Percentiles rank a stretch among this genome's conserved stretches.
Conservation (phyloP, 192 early-diverging fungal genomes). For the Polychytrium aggregatum region DNA sequence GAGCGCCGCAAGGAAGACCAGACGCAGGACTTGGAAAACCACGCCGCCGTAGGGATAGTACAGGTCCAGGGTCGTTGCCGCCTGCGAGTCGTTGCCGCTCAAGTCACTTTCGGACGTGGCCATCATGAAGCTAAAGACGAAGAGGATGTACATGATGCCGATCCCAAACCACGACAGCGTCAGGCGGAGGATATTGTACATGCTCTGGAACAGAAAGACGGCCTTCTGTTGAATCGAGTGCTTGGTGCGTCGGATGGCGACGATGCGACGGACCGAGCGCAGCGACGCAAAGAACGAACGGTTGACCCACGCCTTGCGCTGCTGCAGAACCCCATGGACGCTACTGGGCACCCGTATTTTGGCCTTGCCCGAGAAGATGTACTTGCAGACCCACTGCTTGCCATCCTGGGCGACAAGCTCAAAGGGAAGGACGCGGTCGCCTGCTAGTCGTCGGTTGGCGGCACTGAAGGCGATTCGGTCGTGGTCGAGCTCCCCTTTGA, state of each 20-base stretch:
- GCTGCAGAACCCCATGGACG: slow-evolving; percentile 85
- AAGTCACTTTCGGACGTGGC: no score
- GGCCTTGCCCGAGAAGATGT: slow-evolving; percentile 77
- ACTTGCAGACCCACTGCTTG: slow-evolving; percentile 67
- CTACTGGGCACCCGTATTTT: slow-evolving; percentile 89
- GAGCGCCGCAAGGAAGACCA: slow-evolving; percentile 63
- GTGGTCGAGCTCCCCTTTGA: slow-evolving; percentile 85
- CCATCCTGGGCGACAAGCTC: slow-evolving; percentile 79
- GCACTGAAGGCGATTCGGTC: slow-evolving; percentile 64
- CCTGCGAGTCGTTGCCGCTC: no score
- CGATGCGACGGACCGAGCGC: slow-evolving; percentile 69
- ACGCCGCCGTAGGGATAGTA: no score
- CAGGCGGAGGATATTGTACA: slow-evolving; percentile 70
- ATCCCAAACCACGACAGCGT: slow-evolving; percentile 86
- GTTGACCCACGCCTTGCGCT: slow-evolving; percentile 92
- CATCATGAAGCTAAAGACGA: no score
- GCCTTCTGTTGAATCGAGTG: slow-evolving; percentile 63
- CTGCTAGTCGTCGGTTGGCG: slow-evolving; percentile 85
- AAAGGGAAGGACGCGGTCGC: slow-evolving; percentile 91
- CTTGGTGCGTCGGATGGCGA: slow-evolving; percentile 61
- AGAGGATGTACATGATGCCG: slow-evolving; percentile 34
- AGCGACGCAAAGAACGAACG: slow-evolving; percentile 89
- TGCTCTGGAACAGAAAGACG: slow-evolving; percentile 62
- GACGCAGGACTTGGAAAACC: slow-evolving; percentile 72
- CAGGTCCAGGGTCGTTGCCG: no score